These are phyloP conservation scores for Oropetium thomaeum DNA, from an alignment of 176 grass and related monocot genomes.

Conservation along the genomic window DNA sequence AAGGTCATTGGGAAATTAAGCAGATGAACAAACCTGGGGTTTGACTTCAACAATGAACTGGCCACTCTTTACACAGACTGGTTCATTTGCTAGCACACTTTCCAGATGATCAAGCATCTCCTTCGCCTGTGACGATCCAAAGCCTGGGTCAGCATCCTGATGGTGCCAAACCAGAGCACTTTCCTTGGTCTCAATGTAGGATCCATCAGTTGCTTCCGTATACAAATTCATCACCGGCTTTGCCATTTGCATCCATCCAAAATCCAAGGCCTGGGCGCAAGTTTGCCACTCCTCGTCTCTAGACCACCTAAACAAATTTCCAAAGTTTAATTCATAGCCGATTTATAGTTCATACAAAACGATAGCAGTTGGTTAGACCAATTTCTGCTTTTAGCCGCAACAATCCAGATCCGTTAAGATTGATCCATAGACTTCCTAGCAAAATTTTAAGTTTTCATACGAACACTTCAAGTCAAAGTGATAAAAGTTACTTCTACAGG, in stretches of 20 bases:
- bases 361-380: not conserved
- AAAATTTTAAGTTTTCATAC: not conserved
- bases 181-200: conserved; percentile 78
- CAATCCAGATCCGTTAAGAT: not conserved
- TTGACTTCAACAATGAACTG: conserved; percentile 98
- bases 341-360: conserved; percentile 5
- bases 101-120: conserved; percentile 98
- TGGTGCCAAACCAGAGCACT: conserved; percentile 97
- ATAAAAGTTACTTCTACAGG: not conserved
- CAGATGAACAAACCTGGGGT: conserved; percentile 72
- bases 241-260: conserved; percentile 95
- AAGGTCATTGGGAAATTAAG: conserved; percentile 11
- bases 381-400: not conserved
- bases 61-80: conserved; percentile 93
- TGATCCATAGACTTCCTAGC: not conserved
- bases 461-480: not conserved
- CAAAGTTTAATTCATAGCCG: conserved; percentile 11
- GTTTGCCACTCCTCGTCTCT: conserved; percentile 72
- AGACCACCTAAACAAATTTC: conserved; percentile 53
- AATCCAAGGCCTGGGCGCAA: conserved; percentile 51
- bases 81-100: conserved; percentile 94
- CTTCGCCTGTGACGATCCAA: conserved; percentile 92
- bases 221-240: conserved; percentile 96
- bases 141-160: conserved; percentile 92
- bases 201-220: conserved; percentile 93